Base-by-base conservation (phyloP, 108 stramenopile genomes). In the Nitzschia inconspicua region DNA sequence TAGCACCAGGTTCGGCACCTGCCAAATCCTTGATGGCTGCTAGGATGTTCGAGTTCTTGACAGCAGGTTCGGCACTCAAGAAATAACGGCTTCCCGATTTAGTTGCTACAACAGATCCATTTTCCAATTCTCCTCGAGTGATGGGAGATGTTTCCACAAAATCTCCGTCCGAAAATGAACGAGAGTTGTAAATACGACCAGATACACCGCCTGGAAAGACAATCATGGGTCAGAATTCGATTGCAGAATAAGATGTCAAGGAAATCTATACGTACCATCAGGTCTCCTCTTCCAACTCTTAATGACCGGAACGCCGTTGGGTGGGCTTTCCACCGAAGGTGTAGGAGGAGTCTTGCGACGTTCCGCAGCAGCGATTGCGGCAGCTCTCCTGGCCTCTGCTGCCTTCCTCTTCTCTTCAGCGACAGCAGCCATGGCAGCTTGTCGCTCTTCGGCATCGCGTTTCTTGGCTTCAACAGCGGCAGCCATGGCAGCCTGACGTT, bases 71-170 rank as follows among this genome's bases (percentile, higher is more conserved):
- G 24, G 59, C 64, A 43, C 62, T 64, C 18, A 77, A 60, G 35
- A 77, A 85, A 60, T 89, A 89, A 6, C 73, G 69, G 28, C 66
- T 73, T 13, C 85, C 84, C 55, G 71, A 70, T 6, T 76, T 72
- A 8, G 88, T 89, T 40, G 77, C 65, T 8, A 89, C 88, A 2
- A 77, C 75, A 43, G 51, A 57, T 16, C 88, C 85, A 23, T 78
- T 70, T 41, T 76, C 72, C 44, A 89, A 70, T 23, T 51, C 68
- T 27, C 88, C 88, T 8, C 44, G 63, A 22, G 65, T 31, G 40
- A 91, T 91, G 35, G 56, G 57, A 50, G 78, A 73, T n/a, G 89
- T 91, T 19, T 82, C 83, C 4, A 91, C 65, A 20, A 75, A 66
- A 28, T 87, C 86, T 9, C 86, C 86, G 6, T 82, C 80, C 9